Evolutionary conservation across 306 rosid species (phyloP).

Genomic region (Leucaena leucocephala): DNA sequence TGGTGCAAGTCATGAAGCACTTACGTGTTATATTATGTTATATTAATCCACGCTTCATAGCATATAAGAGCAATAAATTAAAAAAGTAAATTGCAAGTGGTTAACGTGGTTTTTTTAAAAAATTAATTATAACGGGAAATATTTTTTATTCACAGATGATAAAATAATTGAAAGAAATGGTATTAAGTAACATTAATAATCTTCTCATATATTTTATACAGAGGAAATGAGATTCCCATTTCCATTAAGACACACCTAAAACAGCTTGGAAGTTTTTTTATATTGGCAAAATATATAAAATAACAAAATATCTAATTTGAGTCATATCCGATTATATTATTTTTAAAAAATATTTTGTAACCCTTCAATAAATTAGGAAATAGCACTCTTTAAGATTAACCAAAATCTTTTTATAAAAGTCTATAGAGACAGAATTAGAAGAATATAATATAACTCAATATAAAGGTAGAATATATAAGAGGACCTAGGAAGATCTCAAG

Average conservation of each 20-base stretch:
- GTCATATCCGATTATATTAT: too few relatives aligned
- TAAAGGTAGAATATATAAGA: too few relatives aligned
- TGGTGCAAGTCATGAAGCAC: constrained; percentile 30
- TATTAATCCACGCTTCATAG: background rate
- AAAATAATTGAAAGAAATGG: background rate
- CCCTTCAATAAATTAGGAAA: too few relatives aligned
- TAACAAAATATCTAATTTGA: too few relatives aligned
- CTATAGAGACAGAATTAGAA: too few relatives aligned
- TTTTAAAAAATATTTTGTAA: too few relatives aligned
- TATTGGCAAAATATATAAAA: too few relatives aligned
- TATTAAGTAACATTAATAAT: background rate
- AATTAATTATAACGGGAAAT: background rate
- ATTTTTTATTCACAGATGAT: background rate
- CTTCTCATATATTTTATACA: background rate
- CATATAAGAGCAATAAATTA: background rate
- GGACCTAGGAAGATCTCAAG: too few relatives aligned
- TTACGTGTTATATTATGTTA: background rate
- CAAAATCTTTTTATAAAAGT: too few relatives aligned
- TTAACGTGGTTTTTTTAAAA: background rate
- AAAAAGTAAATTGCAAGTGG: background rate
- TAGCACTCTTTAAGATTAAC: too few relatives aligned
- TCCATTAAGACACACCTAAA: background rate
- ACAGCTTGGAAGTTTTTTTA: background rate
- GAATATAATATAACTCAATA: too few relatives aligned
- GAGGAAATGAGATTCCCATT: background rate